Conservation (phyloP, 345 rosid genomes). For the Geranium rotundifolium region DNA sequence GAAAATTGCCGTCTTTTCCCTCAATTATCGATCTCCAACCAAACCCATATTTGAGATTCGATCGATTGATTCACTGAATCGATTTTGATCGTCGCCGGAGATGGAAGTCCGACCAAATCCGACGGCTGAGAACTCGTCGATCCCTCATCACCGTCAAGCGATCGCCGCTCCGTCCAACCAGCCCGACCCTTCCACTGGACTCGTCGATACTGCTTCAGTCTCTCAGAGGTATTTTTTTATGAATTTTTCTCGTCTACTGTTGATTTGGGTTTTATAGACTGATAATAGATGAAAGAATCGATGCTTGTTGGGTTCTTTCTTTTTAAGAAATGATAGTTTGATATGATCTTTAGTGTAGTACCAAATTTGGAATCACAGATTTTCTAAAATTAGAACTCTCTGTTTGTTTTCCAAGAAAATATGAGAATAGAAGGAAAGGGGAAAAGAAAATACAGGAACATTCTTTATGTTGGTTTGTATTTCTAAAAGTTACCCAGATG, state of each 20-base stretch:
- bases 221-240: constrained; percentile 29
- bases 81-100: neutral
- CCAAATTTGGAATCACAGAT: no score
- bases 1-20: neutral
- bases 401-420: neutral
- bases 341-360: neutral
- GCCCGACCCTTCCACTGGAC: constrained; percentile 20
- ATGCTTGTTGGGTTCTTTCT: no score
- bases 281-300: no score
- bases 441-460: neutral
- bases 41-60: neutral
- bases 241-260: neutral
- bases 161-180: constrained; percentile 32
- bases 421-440: neutral
- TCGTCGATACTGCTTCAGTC: constrained; percentile 40
- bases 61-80: neutral
- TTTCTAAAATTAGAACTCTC: neutral
- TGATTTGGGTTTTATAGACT: constrained; percentile 2
- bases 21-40: neutral
- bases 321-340: no score
- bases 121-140: constrained; percentile 28
- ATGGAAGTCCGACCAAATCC: constrained; percentile 47
- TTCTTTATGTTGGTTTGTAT: neutral
- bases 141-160: constrained; percentile 18
- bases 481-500: neutral